phyloP scores from a whole-genome alignment of 306 rosid species.

The Canavalia gladiata region DNA sequence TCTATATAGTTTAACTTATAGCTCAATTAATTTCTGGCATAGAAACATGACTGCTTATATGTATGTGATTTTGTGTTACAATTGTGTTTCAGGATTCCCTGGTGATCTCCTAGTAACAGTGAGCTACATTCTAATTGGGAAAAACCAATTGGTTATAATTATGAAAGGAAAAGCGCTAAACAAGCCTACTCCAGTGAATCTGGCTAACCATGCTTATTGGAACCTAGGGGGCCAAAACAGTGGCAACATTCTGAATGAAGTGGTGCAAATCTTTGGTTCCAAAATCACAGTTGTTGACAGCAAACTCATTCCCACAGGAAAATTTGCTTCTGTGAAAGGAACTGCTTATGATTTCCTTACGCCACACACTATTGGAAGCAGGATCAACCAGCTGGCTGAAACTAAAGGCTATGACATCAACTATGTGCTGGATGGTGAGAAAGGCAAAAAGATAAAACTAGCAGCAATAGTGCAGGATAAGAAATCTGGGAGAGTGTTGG shows the following conservation, averaged over 20 bases:
- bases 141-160: constrained; percentile 56
- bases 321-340: constrained; percentile 56
- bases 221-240: constrained; percentile 83
- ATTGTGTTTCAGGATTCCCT: constrained; percentile 76
- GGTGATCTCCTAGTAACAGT: constrained; percentile 76
- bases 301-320: constrained; percentile 81
- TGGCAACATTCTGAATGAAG: constrained; percentile 73
- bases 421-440: constrained; percentile 67
- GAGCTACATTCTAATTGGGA: constrained; percentile 62
- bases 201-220: constrained; percentile 87
- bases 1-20: not conserved
- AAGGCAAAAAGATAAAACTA: constrained; percentile 45
- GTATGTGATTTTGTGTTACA: not conserved
- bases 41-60: not conserved
- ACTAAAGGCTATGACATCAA: constrained; percentile 78
- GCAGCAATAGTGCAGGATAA: constrained; percentile 68
- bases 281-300: constrained; percentile 67
- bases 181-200: constrained; percentile 88
- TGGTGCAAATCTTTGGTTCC: constrained; percentile 74
- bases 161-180: constrained; percentile 82
- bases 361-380: constrained; percentile 69
- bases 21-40: not conserved
- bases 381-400: constrained; percentile 58
- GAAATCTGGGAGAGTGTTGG: constrained; percentile 74
- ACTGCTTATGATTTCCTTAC: constrained; percentile 72